Evolutionary conservation across 108 stramenopile species (phyloP), one percentile per base, ranked within the genome.

Genomic region (Epithemia pelagica): DNA sequence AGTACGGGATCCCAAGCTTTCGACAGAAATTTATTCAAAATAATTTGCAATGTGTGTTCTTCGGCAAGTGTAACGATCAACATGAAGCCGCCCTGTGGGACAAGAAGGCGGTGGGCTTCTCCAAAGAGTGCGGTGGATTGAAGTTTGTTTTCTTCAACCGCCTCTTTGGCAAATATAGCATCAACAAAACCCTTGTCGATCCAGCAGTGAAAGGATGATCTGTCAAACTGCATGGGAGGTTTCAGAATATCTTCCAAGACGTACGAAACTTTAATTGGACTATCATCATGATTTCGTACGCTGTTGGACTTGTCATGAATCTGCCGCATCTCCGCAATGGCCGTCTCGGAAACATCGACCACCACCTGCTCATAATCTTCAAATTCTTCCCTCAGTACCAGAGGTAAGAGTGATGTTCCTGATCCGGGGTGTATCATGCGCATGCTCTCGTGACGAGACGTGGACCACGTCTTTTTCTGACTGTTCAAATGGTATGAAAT

Each of bases 131-230:
- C 15, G 2, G 67, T 32, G 2, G 62, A 15, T 69, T 69, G 68
- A 8, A 30, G 2, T 15, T 24, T 20, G 22, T 7, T 55, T 32
- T 22, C 10, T 18, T 29, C 61, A 5, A 46, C 5, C 21, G n/a
- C 2, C 2, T 69, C 51, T 15, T 51, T 63, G 2, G 60, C 31
- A 26, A 69, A 69, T 5, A 69, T 24, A 20, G 68, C 68, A 64
- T 69, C 68, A 29, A 69, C 25, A 27, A 69, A 32, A 8, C 68
- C 68, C 24, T 69, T 69, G 62, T 69, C 68, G 2, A 69, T 64
- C 68, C 68, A 69, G 25, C 22, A 20, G 64, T 66, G 31, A 52
- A 69, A 69, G 5, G 62, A 64, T n/a, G n/a, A 18, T 7, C n/a
- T 29, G 18, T 63, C 32, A 20, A 69, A 51, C 15, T 19, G n/a